phyloP scores from a whole-genome alignment of 2,329 filamentous ascomycete species.

The Aspergillus carbonarius region DNA sequence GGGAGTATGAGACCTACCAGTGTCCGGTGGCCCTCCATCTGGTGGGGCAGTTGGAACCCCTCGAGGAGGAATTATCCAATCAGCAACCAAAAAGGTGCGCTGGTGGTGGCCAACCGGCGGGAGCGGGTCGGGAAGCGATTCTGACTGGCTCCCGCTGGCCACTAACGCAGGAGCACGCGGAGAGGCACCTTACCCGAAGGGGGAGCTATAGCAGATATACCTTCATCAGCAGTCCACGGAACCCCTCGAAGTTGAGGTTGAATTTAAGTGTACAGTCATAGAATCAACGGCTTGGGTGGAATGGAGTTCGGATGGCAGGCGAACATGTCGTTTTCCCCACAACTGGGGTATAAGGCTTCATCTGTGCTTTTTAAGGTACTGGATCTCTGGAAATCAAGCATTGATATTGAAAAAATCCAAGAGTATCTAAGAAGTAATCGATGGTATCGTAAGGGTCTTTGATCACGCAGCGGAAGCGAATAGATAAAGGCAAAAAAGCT shows the following conservation, averaged over 20 bases:
- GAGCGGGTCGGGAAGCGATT: slow-evolving; percentile 1
- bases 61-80: slow-evolving; percentile 8
- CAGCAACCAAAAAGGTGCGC: not conserved
- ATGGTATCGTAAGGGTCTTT: not conserved
- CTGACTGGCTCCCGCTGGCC: slow-evolving; percentile 12
- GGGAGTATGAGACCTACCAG: not conserved
- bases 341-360: not conserved
- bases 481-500: too few species aligned
- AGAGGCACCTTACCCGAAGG: slow-evolving; percentile 30
- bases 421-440: not conserved
- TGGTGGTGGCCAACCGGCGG: slow-evolving; percentile 3
- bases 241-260: slow-evolving; percentile 3
- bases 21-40: not conserved
- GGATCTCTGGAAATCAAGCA: not conserved
- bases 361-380: not conserved
- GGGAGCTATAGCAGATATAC: slow-evolving; percentile 28
- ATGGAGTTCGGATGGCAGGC: not conserved
- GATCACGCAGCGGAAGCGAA: not conserved
- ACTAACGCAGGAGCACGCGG: slow-evolving; percentile 12
- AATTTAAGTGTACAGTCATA: not conserved
- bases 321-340: not conserved
- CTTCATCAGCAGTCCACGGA: slow-evolving; percentile 26
- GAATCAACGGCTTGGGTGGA: not conserved
- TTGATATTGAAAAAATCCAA: not conserved
- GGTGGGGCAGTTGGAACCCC: not conserved